Evolutionary conservation across 352 stramenopile genomes (phyloP).

Genomic region (Pythium apleroticum): DNA sequence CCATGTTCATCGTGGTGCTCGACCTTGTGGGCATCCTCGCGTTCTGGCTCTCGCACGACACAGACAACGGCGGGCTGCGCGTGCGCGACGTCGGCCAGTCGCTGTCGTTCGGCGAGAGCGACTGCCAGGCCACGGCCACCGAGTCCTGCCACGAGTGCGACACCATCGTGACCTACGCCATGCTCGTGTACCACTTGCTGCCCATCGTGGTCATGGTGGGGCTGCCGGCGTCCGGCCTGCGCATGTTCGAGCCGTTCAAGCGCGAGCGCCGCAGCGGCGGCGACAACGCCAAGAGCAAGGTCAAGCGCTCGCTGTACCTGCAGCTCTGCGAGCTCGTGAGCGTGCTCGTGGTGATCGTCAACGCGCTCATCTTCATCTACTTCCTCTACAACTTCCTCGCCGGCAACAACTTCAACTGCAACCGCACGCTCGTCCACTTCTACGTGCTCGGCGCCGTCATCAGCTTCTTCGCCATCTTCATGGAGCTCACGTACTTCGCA

Average conservation of each 20-base stretch:
- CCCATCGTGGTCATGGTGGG: conserved; percentile 62
- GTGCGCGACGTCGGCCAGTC: conserved; percentile 40
- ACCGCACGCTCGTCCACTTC: conserved; percentile 25
- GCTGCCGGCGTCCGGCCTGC: conserved; percentile 56
- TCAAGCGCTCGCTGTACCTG: conserved; percentile 73
- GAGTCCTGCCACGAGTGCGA: conserved; percentile 49
- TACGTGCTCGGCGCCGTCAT: conserved; percentile 52
- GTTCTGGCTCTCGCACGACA: conserved; percentile 42
- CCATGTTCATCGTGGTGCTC: conserved; percentile 43
- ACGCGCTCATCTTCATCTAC: conserved; percentile 60
- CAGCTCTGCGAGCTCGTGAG: conserved; percentile 72
- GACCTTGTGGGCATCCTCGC: conserved; percentile 40
- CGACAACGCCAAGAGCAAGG: conserved; percentile 43
- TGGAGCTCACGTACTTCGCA: conserved; percentile 77
- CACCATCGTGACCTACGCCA: conserved; percentile 60
- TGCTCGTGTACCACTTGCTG: conserved; percentile 67
- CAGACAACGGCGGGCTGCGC: conserved; percentile 50
- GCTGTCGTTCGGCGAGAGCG: conserved; percentile 45
- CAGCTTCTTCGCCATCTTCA: conserved; percentile 54
- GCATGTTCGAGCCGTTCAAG: conserved; percentile 72
- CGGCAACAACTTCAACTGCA: conserved; percentile 70
- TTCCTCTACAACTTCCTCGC: conserved; percentile 62
- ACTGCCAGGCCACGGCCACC: conserved; percentile 25
- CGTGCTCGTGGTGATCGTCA: conserved; percentile 50
- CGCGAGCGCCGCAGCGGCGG: conserved; percentile 30